phyloP scores from a whole-genome alignment of 352 stramenopile genomes.

The Plasmopara muralis region DNA sequence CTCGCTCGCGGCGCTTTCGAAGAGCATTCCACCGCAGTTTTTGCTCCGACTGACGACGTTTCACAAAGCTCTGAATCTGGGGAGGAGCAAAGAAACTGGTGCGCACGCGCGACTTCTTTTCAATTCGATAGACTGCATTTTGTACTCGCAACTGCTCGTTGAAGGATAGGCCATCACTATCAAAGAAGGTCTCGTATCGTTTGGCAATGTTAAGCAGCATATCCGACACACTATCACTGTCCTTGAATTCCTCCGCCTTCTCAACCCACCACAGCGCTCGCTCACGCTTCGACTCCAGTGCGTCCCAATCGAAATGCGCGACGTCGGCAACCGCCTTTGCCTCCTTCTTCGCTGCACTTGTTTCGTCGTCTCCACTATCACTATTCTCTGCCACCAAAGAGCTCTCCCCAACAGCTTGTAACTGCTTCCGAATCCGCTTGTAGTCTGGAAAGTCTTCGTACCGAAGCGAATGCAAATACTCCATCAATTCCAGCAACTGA shows the following conservation, averaged over 20 bases:
- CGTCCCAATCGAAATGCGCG: conserved; percentile 23
- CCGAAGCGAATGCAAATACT: conserved; percentile 63
- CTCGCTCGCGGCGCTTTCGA: conserved; percentile 63
- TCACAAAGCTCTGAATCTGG: conserved; percentile 82
- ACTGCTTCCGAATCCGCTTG: conserved; percentile 25
- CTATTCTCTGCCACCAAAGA: conserved; percentile 22
- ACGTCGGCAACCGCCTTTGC: conserved; percentile 12
- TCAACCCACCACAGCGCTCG: conserved; percentile 48
- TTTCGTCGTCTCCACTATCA: conserved; percentile 28
- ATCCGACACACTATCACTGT: conserved; percentile 41
- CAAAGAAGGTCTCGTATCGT: conserved; percentile 77
- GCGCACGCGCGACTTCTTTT: conserved; percentile 42
- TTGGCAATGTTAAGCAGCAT: conserved; percentile 59
- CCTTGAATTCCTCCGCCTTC: conserved; percentile 40
- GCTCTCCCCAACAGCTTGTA: conserved; percentile 22
- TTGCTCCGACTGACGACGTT: conserved; percentile 67
- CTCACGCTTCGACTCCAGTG: conserved; percentile 34
- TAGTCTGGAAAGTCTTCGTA: conserved; percentile 80
- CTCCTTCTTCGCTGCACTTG: conserved; percentile 17
- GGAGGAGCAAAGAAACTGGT: conserved; percentile 47
- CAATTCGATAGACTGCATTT: conserved; percentile 57
- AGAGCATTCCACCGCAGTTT: conserved; percentile 66
- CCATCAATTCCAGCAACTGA: conserved; percentile 70
- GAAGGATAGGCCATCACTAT: conserved; percentile 33
- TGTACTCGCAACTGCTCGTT: conserved; percentile 60